These are phyloP conservation scores for Lipomyces chichibuensis DNA, from an alignment of 805 yeast genomes.

Conservation along the genomic window DNA sequence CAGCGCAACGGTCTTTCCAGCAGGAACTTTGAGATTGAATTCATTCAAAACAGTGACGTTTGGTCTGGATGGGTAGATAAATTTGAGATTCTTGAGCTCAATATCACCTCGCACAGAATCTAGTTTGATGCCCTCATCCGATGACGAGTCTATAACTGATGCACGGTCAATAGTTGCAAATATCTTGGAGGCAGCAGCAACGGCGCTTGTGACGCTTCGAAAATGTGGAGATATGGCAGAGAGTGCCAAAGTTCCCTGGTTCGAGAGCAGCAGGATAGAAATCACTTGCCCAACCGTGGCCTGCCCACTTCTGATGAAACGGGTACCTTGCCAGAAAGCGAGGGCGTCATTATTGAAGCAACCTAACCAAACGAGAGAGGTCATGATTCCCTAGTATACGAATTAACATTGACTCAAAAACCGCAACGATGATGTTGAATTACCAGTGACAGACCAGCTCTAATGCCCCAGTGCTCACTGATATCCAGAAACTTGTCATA, in stretches of 20 bases:
- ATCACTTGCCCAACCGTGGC: slow-evolving; percentile 30
- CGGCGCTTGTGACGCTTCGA: slow-evolving; percentile 44
- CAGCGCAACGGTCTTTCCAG: slow-evolving; percentile 87
- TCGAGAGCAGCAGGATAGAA: slow-evolving; percentile 42
- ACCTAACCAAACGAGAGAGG: slow-evolving; percentile 36
- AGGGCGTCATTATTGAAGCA: slow-evolving; percentile 39
- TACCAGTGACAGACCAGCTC: slow-evolving; percentile 37
- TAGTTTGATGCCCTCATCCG: slow-evolving; percentile 37
- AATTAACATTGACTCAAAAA: neutral
- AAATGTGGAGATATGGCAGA: slow-evolving; percentile 48
- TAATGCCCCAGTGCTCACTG: slow-evolving; percentile 36
- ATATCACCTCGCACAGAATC: slow-evolving; percentile 61
- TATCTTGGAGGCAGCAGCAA: slow-evolving; percentile 47
- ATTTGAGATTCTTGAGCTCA: slow-evolving; percentile 77
- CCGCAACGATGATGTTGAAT: neutral
- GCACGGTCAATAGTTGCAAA: slow-evolving; percentile 48
- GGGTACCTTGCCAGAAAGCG: slow-evolving; percentile 41
- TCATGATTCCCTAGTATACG: slow-evolving; percentile 17
- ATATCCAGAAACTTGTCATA: slow-evolving; percentile 42
- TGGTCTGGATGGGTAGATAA: slow-evolving; percentile 78
- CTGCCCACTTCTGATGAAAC: slow-evolving; percentile 32
- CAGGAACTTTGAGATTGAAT: slow-evolving; percentile 75
- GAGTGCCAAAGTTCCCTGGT: slow-evolving; percentile 49
- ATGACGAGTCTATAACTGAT: slow-evolving; percentile 44
- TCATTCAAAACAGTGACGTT: slow-evolving; percentile 79